Evolutionary conservation across 2,329 filamentous ascomycete genomes (phyloP), one percentile per base, ranked within the genome.

Genomic region (Colletotrichum graminicola): DNA sequence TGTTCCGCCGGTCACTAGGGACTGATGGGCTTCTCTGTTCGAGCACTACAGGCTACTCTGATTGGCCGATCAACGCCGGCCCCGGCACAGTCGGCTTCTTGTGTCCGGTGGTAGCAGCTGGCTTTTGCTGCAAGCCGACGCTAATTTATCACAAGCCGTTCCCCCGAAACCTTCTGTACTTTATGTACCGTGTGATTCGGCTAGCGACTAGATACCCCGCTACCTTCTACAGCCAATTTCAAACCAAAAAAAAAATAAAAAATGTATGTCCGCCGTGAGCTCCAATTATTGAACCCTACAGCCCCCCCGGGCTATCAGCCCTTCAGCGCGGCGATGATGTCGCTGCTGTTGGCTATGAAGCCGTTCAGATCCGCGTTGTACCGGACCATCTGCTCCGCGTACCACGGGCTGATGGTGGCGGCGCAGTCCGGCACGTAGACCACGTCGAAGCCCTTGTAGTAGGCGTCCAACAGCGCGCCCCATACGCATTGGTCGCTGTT

Each of bases 321-420:
- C 8, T 47, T 47, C 2, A 47, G n/a, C 45, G 45, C 45, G 21
- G 45, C 45, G 4, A 47, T 47, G 10, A 47, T 47, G 8, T 47
- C 45, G 45, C 5, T 47, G 45, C 45, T 47, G 45, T 47, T 47
- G 10, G 45, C 45, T 12, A 47, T 7, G 45, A 47, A 47, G 45
- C 45, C 45, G n/a, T 47, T 47, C 45, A 47, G 45, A 21, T 47
- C n/a, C 10, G 45, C 45, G 45, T 47, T 47, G 45, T 47, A 47
- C 45, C 45, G 45, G 21, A 47, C 45, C 45, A 47, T 47, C 45
- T 47, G 45, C 45, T 47, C 45, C 21, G 45, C 45, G 45, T 47
- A 47, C 45, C 45, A 47, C 45, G 45, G 45, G 45, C 45, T 47
- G n/a, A 47, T 47, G n/a, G 45, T 47, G 45, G 45, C 45, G 45